Evolutionary conservation across 106 monocot genomes (phyloP).

Genomic region (Alisma plantagoaquatica): DNA sequence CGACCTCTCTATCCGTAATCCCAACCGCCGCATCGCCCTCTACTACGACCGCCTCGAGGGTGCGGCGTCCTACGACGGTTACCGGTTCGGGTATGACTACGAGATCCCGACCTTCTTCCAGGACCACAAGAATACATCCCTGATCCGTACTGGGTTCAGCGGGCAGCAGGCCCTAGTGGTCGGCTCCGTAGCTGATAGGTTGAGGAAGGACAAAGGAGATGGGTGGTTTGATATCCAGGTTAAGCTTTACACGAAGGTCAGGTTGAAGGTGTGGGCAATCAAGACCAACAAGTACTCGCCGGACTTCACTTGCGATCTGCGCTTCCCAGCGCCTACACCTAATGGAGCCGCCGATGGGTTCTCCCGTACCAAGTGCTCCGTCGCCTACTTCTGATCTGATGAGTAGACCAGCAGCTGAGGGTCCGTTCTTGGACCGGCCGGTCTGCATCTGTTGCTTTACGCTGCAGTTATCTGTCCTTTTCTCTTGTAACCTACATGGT

Average conservation of each 20-base stretch:
- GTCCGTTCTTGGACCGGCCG: no score
- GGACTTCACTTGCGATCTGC: slow-evolving; percentile 4
- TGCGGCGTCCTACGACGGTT: slow-evolving; percentile 31
- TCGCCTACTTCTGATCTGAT: slow-evolving; percentile 22
- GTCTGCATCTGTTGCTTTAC: no score
- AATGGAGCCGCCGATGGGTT: not conserved
- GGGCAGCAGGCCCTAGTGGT: slow-evolving; percentile 17
- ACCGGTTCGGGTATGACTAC: slow-evolving; percentile 26
- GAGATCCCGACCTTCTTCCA: slow-evolving; percentile 38
- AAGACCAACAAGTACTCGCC: slow-evolving; percentile 19
- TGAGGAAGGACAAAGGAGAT: slow-evolving; percentile 8
- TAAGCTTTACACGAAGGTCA: slow-evolving; percentile 7
- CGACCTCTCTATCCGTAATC: slow-evolving; percentile 54
- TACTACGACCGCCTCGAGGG: slow-evolving; percentile 62
- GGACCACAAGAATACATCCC: slow-evolving; percentile 47
- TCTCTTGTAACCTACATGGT: no score
- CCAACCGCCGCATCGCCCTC: slow-evolving; percentile 17
- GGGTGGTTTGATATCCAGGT: slow-evolving; percentile 17
- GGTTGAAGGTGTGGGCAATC: slow-evolving; percentile 24
- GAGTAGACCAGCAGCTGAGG: no score
- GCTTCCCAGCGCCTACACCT: slow-evolving; percentile 3
- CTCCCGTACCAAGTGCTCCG: slow-evolving; percentile 10
- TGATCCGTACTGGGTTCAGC: slow-evolving; percentile 18
- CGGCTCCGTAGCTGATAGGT: not conserved
- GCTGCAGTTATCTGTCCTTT: no score